Evolutionary conservation across 78 protist genomes (phyloP), one percentile per base, ranked within the genome.

Genomic region (Dictyostelium brefeldianum): DNA sequence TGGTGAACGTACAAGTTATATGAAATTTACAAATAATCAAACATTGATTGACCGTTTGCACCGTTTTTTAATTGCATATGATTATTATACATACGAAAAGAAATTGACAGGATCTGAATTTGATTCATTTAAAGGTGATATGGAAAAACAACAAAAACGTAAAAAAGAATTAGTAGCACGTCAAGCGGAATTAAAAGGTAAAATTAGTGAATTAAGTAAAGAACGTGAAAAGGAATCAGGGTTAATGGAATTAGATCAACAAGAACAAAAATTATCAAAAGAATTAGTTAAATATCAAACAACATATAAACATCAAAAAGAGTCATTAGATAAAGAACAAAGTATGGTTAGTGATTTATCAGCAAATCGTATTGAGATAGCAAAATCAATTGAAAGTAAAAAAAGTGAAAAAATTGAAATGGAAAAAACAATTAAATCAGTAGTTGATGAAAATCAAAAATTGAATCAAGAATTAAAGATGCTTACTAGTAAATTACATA

Each of bases 1-100:
- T 47, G 14, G 43, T 20, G 99, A 99, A 78, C 83, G 97, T 8
- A 1, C 64, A 31, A 82, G 48, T 9, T 99, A 96, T 77, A 82
- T 96, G 79, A 51, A 84, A 80, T 99, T 48, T 94, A 81, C 95
- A 31, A n/a, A 59, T 8, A 74, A 69, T 64, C 71, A 53, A 31
- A 14, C 53, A 5, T 97, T 97, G 62, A 2, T 62, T 4, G 99
- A 99, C 15, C 22, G 78, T 31, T 83, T 96, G 5, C 57, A 14
- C 20, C 83, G 98, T 41, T 92, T 94, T 43, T 5, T 75, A 31
- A 64, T 41, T 43, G 99, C 99, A 2, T 73, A 65, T 74, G 96
- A 96, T 15, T 98, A 83, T 47, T 74, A 31, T 20, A 67, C 78
- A 27, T 15, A 15, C 18, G 70, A 48, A 29, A 78, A 78, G 47